These are phyloP conservation scores for Gonium pectorale DNA, from an alignment of 139 green algal species.

Conservation along the genomic window DNA sequence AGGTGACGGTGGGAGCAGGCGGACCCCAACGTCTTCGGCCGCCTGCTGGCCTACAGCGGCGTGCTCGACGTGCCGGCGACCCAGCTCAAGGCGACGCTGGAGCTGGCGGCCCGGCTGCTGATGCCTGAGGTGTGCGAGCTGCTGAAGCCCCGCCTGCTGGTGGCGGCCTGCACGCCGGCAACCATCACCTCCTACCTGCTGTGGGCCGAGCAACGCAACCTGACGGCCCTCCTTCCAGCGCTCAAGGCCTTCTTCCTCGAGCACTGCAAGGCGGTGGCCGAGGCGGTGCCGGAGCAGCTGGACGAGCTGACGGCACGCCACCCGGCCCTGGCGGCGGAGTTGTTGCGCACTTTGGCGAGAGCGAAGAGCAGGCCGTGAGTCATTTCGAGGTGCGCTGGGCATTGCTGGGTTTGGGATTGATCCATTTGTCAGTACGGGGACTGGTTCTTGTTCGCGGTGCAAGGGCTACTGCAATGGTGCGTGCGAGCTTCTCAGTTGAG, in stretches of 20 bases:
- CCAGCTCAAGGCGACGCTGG: too few relatives aligned
- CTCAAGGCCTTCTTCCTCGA: not conserved
- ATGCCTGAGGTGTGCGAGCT: not conserved
- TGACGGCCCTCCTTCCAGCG: not conserved
- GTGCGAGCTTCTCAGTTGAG: too few relatives aligned
- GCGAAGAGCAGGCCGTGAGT: too few relatives aligned
- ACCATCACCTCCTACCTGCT: not conserved
- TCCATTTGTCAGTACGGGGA: too few relatives aligned
- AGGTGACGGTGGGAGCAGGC: not conserved
- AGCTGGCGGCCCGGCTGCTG: not conserved
- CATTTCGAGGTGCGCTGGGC: too few relatives aligned
- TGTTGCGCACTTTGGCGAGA: too few relatives aligned
- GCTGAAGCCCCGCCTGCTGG: not conserved
- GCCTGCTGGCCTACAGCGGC: not conserved
- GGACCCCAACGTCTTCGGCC: not conserved
- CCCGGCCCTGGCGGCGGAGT: not conserved
- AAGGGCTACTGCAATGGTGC: too few relatives aligned
- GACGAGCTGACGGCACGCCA: not conserved
- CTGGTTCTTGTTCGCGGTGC: too few relatives aligned
- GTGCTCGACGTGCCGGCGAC: not conserved
- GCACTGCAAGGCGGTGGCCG: not conserved
- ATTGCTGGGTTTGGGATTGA: too few relatives aligned
- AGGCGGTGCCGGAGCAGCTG: not conserved
- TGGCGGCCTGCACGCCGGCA: not conserved
- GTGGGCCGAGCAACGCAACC: not conserved